Conservation (phyloP, 371 early-diverging fungal genomes). For the Chytridium lagenaria region DNA sequence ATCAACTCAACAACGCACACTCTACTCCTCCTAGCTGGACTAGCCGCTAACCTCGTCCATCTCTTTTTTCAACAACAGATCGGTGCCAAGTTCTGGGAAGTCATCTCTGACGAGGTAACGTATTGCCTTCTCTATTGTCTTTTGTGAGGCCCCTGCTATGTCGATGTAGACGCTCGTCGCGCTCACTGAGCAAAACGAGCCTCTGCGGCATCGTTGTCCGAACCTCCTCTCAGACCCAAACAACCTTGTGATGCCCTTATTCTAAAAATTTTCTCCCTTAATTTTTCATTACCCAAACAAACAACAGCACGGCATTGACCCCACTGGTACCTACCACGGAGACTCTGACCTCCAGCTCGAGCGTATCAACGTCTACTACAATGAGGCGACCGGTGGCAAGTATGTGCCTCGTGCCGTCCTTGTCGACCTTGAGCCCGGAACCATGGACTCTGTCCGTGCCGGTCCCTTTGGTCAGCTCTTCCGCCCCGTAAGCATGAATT, state of each 20-base stretch:
- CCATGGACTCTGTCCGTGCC: conserved; percentile 92
- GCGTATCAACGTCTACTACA: conserved; percentile 98
- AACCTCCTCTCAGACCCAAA: neutral
- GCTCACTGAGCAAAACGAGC: too few species aligned
- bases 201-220: conserved; percentile 5
- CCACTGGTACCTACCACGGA: conserved; percentile 69
- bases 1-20: neutral
- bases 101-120: conserved; percentile 73
- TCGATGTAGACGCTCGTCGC: conserved; percentile 1
- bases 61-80: too few species aligned
- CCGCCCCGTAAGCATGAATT: conserved; percentile 64
- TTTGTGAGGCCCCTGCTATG: conserved; percentile 40
- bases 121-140: neutral
- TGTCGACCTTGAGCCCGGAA: conserved; percentile 99
- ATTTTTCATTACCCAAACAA: conserved; percentile 30
- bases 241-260: neutral
- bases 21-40: too few species aligned
- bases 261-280: conserved; percentile 7
- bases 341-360: conserved; percentile 93
- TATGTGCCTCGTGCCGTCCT: conserved; percentile 95
- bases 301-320: conserved; percentile 70
- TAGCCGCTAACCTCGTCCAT: too few species aligned
- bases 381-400: conserved; percentile 74
- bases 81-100: conserved; percentile 83
- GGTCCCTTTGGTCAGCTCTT: conserved; percentile 67